phyloP scores from a whole-genome alignment of 1,284 basidiomycete species.

The Chiua sp. region DNA sequence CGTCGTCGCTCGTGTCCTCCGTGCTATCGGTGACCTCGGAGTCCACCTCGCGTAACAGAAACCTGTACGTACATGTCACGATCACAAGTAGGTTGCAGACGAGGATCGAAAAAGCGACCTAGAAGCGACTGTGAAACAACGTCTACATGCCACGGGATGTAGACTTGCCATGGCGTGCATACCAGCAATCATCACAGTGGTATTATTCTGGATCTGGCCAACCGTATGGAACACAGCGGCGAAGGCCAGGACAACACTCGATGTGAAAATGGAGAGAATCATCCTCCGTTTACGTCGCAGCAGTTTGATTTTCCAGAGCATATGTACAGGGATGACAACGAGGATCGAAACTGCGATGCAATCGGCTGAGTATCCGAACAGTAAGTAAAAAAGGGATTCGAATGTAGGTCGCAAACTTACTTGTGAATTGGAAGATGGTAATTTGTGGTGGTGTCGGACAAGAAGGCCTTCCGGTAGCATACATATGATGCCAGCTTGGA shows the following conservation, averaged over 20 bases:
- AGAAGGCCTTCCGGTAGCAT: background rate
- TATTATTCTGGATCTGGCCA: slow-evolving; percentile 16
- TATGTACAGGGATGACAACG: slow-evolving; percentile 22
- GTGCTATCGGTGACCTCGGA: background rate
- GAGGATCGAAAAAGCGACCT: slow-evolving; percentile 24
- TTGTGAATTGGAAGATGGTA: slow-evolving; percentile 16
- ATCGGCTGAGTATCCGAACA: slow-evolving; percentile 13
- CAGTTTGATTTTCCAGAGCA: slow-evolving; percentile 30
- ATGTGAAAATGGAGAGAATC: slow-evolving; percentile 32
- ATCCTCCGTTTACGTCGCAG: slow-evolving; percentile 28
- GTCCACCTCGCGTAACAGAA: background rate
- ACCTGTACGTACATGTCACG: slow-evolving; percentile 28
- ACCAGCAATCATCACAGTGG: slow-evolving; percentile 8
- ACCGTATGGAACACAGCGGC: slow-evolving; percentile 24
- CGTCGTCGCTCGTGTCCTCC: background rate
- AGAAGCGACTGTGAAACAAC: background rate
- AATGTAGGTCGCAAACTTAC: slow-evolving; percentile 3
- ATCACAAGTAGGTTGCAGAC: slow-evolving; percentile 35
- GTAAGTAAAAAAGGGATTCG: background rate
- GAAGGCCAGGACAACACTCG: slow-evolving; percentile 23
- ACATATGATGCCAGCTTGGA: slow-evolving; percentile 13
- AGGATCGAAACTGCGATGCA: slow-evolving; percentile 23
- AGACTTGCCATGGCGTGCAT: slow-evolving; percentile 22
- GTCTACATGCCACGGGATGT: background rate
- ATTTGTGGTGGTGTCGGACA: background rate